A percentile compares a stretch with the other conserved stretches of the same genome.
Evolutionary conservation across 495 filamentous ascomycete genomes (phyloP).

Genomic region (Haplographium delicatum): DNA sequence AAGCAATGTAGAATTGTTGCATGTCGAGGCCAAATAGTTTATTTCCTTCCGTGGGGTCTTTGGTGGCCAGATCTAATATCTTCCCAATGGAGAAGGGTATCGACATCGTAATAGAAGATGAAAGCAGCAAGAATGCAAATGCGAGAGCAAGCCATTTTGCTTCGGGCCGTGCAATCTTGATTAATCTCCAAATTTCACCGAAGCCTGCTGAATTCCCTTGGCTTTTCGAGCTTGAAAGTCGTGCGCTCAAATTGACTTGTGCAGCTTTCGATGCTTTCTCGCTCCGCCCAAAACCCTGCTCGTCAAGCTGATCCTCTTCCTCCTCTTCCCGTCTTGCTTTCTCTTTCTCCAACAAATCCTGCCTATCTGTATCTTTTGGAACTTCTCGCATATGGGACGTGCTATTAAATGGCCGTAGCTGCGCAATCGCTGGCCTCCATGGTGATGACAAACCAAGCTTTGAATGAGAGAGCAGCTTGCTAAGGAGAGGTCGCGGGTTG

Average conservation of each 20-base stretch:
- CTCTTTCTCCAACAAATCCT: constrained; percentile 24
- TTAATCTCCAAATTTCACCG: constrained; percentile 75
- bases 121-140: constrained; percentile 77
- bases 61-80: constrained; percentile 82
- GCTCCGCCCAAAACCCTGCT: constrained; percentile 19
- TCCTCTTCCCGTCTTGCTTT: constrained; percentile 22
- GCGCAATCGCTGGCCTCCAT: constrained; percentile 24
- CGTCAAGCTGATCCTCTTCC: constrained; percentile 17
- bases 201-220: constrained; percentile 59
- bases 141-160: constrained; percentile 70
- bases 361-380: constrained; percentile 18
- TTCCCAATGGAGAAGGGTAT: constrained; percentile 95
- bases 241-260: constrained; percentile 83
- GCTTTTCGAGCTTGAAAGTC: constrained; percentile 70
- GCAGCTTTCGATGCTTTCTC: constrained; percentile 85
- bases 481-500: neutral
- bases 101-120: constrained; percentile 86
- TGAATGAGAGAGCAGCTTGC: constrained; percentile 2
- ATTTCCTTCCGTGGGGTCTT: constrained; percentile 45
- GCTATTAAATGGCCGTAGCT: constrained; percentile 23
- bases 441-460: constrained; percentile 8
- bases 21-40: constrained; percentile 68
- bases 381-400: constrained; percentile 16
- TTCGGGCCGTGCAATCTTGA: constrained; percentile 87
- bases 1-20: constrained; percentile 70